Percentiles rank a stretch among this genome's conserved stretches.
phyloP scores from a whole-genome alignment of 805 yeast genomes.

The Yamadazyma ubonensis region DNA sequence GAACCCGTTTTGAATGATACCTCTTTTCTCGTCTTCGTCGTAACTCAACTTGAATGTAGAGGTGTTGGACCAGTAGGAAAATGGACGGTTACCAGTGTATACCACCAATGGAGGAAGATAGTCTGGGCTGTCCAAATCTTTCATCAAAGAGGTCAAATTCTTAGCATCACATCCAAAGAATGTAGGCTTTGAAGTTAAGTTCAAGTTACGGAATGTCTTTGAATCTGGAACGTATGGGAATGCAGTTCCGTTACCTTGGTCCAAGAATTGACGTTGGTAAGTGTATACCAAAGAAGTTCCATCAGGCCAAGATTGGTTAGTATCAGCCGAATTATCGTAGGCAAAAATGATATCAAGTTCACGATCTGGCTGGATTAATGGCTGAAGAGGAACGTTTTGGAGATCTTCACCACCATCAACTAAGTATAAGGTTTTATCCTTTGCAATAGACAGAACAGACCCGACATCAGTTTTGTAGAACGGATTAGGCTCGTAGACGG shows the following conservation, averaged over 20 bases:
- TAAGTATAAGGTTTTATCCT: conserved; percentile 27
- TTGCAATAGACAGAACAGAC: conserved; percentile 17
- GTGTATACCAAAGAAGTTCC: conserved; percentile 35
- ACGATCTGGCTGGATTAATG: conserved; percentile 35
- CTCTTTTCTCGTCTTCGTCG: conserved; percentile 51
- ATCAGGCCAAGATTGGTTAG: conserved; percentile 35
- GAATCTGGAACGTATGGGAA: conserved; percentile 82
- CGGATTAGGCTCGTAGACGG: conserved; percentile 73
- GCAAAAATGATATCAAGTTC: conserved; percentile 38
- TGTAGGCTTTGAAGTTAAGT: conserved; percentile 66
- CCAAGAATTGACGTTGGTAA: conserved; percentile 33
- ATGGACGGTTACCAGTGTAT: conserved; percentile 74
- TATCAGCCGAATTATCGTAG: conserved; percentile 38
- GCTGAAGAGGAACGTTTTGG: conserved; percentile 38
- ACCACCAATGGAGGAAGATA: conserved; percentile 70
- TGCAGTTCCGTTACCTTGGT: conserved; percentile 55
- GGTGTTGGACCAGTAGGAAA: conserved; percentile 64
- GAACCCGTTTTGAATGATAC: conserved; percentile 72
- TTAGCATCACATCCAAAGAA: conserved; percentile 80
- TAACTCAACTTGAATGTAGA: conserved; percentile 70
- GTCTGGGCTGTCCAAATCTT: conserved; percentile 12
- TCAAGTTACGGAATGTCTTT: conserved; percentile 55
- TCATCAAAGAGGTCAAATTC: conserved; percentile 52
- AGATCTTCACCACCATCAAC: conserved; percentile 45
- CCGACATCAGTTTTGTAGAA: conserved; percentile 40